Percentiles rank a stretch among this genome's conserved stretches.
Evolutionary conservation across 2,329 filamentous ascomycete species (phyloP).

Genomic region (Aspergillus clavatus): DNA sequence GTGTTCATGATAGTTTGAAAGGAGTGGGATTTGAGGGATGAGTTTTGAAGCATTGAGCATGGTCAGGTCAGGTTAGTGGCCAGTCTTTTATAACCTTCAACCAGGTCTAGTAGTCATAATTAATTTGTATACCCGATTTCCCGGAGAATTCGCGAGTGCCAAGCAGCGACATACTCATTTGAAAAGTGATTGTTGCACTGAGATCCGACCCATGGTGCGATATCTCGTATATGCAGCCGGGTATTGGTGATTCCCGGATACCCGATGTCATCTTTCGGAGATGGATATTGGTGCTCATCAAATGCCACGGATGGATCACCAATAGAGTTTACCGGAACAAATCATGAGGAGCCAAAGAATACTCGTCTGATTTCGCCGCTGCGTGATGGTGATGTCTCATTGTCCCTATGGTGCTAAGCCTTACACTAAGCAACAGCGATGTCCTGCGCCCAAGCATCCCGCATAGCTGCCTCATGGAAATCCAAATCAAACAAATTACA

Average conservation of each 20-base stretch:
- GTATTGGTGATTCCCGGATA: neutral
- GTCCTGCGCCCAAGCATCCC: neutral
- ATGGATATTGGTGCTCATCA: neutral
- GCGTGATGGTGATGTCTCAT: too few relatives aligned
- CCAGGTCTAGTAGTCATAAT: too few relatives aligned
- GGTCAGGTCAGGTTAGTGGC: too few relatives aligned
- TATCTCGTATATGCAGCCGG: neutral
- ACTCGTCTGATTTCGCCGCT: neutral
- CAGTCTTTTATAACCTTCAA: neutral
- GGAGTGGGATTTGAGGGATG: too few relatives aligned
- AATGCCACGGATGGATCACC: too few relatives aligned
- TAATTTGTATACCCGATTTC: neutral
- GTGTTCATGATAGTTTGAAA: too few relatives aligned
- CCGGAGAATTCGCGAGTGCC: neutral
- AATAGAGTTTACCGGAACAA: too few relatives aligned
- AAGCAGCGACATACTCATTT: neutral
- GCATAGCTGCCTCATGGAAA: neutral
- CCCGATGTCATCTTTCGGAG: neutral
- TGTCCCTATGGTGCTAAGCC: neutral
- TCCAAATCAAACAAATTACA: neutral
- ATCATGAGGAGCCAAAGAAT: too few relatives aligned
- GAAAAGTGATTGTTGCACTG: neutral
- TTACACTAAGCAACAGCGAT: neutral
- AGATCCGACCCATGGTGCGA: neutral
- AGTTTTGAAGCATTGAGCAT: too few relatives aligned